A percentile compares a stretch with the other conserved stretches of the same genome.
Evolutionary conservation across 2,329 filamentous ascomycete species (phyloP).

Genomic region (Juglanconis juglandina): DNA sequence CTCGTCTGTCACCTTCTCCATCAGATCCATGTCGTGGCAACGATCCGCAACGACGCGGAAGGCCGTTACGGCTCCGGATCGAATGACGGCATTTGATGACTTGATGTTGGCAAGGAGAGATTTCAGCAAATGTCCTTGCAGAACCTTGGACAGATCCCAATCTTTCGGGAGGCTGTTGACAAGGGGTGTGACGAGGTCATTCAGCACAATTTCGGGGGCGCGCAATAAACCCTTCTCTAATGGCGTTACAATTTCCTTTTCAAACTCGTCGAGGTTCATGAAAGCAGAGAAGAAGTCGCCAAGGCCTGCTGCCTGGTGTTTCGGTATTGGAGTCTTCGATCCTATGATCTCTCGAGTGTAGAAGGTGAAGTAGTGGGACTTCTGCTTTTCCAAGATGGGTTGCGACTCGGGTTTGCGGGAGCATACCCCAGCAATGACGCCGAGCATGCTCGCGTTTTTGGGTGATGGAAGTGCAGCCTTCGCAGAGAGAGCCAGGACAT

Average conservation of each 20-base stretch:
- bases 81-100: conserved; percentile 77
- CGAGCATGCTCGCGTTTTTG: conserved; percentile 74
- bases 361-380: conserved; percentile 73
- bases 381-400: conserved; percentile 60
- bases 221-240: conserved; percentile 86
- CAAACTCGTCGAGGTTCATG: conserved; percentile 68
- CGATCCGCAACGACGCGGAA: conserved; percentile 68
- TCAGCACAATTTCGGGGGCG: conserved; percentile 83
- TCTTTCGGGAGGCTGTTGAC: conserved; percentile 64
- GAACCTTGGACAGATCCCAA: conserved; percentile 73
- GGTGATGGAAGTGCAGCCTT: conserved; percentile 63
- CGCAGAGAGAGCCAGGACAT: conserved; percentile 64
- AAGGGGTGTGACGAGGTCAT: conserved; percentile 72
- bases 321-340: conserved; percentile 68
- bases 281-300: conserved; percentile 80
- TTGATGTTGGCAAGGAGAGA: conserved; percentile 87
- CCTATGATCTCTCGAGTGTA: conserved; percentile 82
- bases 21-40: conserved; percentile 52
- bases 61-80: conserved; percentile 69
- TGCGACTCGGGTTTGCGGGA: conserved; percentile 65
- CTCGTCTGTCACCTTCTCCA: conserved; percentile 73
- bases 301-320: conserved; percentile 69
- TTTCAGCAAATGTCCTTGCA: conserved; percentile 74
- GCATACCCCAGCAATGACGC: conserved; percentile 83
- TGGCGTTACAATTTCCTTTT: conserved; percentile 71